Percentiles rank a stretch among this genome's conserved stretches.
Evolutionary conservation across 768 basidiomycete species (phyloP).

Genomic region (Termitomyces sp.): DNA sequence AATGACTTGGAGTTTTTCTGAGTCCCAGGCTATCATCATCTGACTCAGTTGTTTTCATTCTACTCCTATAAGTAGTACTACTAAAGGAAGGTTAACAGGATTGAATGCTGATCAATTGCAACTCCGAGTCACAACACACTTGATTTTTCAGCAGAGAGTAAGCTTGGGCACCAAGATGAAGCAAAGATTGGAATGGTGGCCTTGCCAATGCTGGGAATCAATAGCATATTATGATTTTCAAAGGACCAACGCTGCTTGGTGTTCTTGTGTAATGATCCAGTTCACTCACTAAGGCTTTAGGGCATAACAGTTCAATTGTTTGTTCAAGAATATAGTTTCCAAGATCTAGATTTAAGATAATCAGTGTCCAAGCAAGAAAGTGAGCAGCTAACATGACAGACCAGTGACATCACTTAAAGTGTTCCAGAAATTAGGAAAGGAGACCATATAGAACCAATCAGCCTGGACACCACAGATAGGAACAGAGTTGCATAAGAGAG

Average conservation of each 20-base stretch:
- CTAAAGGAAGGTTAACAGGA: too few species aligned
- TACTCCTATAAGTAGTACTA: too few species aligned
- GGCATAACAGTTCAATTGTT: conserved; percentile 36
- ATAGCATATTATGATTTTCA: background rate
- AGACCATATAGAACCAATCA: conserved; percentile 37
- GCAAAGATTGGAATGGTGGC: background rate
- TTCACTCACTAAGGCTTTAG: too few species aligned
- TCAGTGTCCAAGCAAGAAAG: background rate
- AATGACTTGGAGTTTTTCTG: too few species aligned
- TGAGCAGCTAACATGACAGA: conserved; percentile 23
- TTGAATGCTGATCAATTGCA: too few species aligned
- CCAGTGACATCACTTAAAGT: conserved; percentile 40
- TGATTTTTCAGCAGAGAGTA: background rate
- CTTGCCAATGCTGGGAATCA: background rate
- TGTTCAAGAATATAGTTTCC: conserved; percentile 49
- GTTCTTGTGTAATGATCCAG: background rate
- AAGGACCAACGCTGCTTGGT: background rate
- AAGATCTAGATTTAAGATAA: conserved; percentile 41
- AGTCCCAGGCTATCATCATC: too few species aligned
- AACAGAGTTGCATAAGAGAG: too few species aligned
- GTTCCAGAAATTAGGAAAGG: conserved; percentile 50
- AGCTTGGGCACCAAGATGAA: background rate
- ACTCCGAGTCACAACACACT: too few species aligned
- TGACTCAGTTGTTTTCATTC: too few species aligned
- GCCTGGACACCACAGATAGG: too few species aligned